Evolutionary conservation across 306 rosid genomes (phyloP).

Genomic region (Acacia acuminata): DNA sequence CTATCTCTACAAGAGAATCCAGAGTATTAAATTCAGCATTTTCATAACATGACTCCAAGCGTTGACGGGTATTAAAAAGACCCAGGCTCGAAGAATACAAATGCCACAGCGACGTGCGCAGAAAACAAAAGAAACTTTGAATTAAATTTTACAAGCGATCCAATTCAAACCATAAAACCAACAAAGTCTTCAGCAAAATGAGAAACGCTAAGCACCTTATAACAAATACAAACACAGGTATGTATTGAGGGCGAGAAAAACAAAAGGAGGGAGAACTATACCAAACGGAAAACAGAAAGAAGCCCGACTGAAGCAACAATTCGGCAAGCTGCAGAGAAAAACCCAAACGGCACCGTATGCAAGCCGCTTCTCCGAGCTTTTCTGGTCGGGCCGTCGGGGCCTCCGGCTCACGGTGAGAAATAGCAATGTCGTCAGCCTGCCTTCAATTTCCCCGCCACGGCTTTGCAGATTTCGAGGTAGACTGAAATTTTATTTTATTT

Average conservation of each 20-base stretch:
- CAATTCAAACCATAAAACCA: conserved; percentile 33
- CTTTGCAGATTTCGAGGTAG: background rate
- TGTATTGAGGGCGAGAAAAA: too few relatives aligned
- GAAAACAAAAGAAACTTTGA: background rate
- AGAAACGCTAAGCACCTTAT: background rate
- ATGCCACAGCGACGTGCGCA: background rate
- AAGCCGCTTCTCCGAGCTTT: background rate
- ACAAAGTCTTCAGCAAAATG: background rate
- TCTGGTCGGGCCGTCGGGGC: conserved; percentile 13
- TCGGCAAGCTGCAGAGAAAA: conserved; percentile 3
- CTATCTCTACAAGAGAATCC: conserved; percentile 29
- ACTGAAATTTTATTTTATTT: background rate
- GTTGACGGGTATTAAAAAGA: background rate
- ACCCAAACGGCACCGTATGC: conserved; percentile 34
- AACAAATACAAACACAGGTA: background rate
- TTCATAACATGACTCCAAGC: background rate
- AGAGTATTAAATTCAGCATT: background rate
- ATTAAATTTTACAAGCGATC: conserved; percentile 5
- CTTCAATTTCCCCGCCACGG: background rate
- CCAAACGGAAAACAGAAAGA: conserved; percentile 5
- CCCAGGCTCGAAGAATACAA: conserved; percentile 23
- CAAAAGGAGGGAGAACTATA: background rate
- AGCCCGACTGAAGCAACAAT: background rate
- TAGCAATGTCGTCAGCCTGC: background rate
- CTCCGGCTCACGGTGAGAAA: background rate